phyloP scores from a whole-genome alignment of 805 yeast genomes.

The Candida incommunis region DNA sequence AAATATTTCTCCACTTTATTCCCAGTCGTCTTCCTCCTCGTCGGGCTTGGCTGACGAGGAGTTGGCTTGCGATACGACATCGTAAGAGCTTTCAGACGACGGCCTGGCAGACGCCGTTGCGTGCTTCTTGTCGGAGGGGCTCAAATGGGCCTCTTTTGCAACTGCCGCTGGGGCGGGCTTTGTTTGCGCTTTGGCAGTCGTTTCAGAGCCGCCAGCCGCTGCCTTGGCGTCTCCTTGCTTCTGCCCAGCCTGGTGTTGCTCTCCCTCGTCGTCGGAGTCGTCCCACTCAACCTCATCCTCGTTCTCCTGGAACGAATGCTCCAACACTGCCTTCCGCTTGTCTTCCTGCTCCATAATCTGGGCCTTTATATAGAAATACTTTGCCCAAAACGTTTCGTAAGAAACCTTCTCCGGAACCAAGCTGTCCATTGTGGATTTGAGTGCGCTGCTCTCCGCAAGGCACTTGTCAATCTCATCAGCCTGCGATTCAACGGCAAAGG shows the following conservation, averaged over 20 bases:
- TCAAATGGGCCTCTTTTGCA: background rate
- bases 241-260: background rate
- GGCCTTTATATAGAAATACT: conserved; percentile 43
- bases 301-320: conserved; percentile 25
- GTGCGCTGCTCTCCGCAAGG: conserved; percentile 34
- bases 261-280: conserved; percentile 22
- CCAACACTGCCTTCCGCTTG: conserved; percentile 48
- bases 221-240: too few relatives aligned
- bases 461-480: conserved; percentile 37
- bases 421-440: conserved; percentile 39
- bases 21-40: conserved; percentile 6
- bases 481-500: conserved; percentile 32
- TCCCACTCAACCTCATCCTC: conserved; percentile 32
- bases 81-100: conserved; percentile 1
- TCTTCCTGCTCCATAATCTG: conserved; percentile 47
- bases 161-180: background rate
- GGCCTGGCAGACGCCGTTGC: background rate
- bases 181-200: background rate
- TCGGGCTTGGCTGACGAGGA: background rate
- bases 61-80: conserved; percentile 1
- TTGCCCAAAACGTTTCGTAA: conserved; percentile 59
- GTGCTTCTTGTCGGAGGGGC: background rate
- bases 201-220: background rate
- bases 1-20: background rate
- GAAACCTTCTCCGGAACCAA: conserved; percentile 53